A percentile compares a stretch with the other conserved stretches of the same genome.
Evolutionary conservation across 331 rosid genomes (phyloP).

Genomic region (Quercus lobata): DNA sequence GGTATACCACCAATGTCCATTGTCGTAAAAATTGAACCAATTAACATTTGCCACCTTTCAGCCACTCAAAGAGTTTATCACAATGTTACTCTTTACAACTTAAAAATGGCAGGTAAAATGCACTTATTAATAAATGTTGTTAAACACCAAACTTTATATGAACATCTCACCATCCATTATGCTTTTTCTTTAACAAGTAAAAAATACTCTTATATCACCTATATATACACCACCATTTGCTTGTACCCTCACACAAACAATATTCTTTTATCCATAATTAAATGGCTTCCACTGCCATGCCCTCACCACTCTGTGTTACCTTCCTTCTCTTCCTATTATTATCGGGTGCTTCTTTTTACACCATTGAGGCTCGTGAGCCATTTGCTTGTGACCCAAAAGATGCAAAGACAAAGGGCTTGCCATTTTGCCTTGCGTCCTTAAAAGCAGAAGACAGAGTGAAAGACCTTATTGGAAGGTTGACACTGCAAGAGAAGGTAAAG

Average conservation of each 20-base stretch:
- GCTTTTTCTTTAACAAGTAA: neutral
- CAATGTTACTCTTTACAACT: neutral
- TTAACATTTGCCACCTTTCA: neutral
- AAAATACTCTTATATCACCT: neutral
- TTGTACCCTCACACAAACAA: neutral
- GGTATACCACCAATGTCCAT: neutral
- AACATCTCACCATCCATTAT: conserved; percentile 20
- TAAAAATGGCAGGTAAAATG: conserved; percentile 15
- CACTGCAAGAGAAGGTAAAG: conserved; percentile 63
- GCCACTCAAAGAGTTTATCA: neutral
- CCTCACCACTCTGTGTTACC: neutral
- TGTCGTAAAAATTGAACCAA: neutral
- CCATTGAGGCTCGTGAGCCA: conserved; percentile 33
- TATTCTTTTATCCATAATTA: conserved; percentile 13
- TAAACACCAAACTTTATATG: neutral
- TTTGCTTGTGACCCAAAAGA: conserved; percentile 77
- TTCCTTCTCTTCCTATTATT: conserved; percentile 13
- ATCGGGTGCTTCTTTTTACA: neutral
- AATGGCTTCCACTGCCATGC: conserved; percentile 29
- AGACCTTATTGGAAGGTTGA: conserved; percentile 65
- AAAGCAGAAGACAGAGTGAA: conserved; percentile 49
- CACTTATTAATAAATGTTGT: neutral
- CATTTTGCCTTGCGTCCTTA: conserved; percentile 44
- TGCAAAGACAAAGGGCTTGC: conserved; percentile 22
- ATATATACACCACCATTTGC: neutral